Conservation (phyloP, 1,284 basidiomycete genomes). For the Fomitopsis pinicola region DNA sequence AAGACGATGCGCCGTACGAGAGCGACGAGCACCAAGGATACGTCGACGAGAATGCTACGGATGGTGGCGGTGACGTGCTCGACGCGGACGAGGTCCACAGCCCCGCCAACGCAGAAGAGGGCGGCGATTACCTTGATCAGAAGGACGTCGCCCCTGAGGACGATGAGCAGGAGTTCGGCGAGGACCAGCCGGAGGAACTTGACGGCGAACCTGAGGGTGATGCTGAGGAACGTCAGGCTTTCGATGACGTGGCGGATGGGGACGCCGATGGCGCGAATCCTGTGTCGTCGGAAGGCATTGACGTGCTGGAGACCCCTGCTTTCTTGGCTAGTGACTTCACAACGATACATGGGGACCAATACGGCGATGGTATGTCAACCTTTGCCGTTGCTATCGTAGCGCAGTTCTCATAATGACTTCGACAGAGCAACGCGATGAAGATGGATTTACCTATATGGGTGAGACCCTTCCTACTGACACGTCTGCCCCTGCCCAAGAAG, state of each 20-base stretch:
- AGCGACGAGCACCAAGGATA: conserved; percentile 7
- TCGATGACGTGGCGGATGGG: not conserved
- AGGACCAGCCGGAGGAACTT: conserved; percentile 21
- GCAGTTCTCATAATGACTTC: not conserved
- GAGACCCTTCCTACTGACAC: conserved; percentile 4
- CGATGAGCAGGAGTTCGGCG: no score
- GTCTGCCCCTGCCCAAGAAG: not conserved
- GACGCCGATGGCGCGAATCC: not conserved
- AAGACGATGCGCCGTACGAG: conserved; percentile 1
- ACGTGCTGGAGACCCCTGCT: not conserved
- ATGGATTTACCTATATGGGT: not conserved
- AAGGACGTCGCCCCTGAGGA: conserved; percentile 21
- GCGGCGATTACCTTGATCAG: conserved; percentile 21
- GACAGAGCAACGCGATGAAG: not conserved
- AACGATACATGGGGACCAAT: not conserved
- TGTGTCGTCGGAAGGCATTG: not conserved
- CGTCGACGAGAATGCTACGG: conserved; percentile 4
- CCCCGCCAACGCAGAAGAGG: conserved; percentile 16
- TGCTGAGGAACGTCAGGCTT: not conserved
- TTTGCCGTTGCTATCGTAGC: not conserved
- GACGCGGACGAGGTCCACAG: conserved; percentile 31
- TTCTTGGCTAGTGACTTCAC: not conserved
- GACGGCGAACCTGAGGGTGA: conserved; percentile 11
- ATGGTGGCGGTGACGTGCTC: conserved; percentile 10
- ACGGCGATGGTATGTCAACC: not conserved